Percentiles rank a stretch among this genome's conserved stretches.
phyloP scores from a whole-genome alignment of 2,329 filamentous ascomycete species.

The Rutstroemia sp. region DNA sequence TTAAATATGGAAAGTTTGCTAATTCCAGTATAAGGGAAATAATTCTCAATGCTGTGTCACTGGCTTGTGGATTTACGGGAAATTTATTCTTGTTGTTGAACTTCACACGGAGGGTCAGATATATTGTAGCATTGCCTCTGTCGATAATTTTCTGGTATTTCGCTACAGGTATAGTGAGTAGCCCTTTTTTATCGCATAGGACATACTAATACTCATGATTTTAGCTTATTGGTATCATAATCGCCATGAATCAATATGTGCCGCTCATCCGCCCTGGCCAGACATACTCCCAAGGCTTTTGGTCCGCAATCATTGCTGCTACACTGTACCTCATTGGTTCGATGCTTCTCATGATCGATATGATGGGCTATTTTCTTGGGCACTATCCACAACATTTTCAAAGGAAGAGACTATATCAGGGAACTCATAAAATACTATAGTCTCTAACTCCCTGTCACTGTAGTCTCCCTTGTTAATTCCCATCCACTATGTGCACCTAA shows the following conservation, averaged over 20 bases:
- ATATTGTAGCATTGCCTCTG: conserved; percentile 58
- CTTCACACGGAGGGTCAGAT: conserved; percentile 58
- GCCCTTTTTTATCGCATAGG: conserved; percentile 28
- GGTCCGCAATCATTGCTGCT: conserved; percentile 60
- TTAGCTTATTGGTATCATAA: conserved; percentile 50
- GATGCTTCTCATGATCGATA: conserved; percentile 59
- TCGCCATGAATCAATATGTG: conserved; percentile 47
- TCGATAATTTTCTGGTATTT: conserved; percentile 62
- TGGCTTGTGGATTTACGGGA: conserved; percentile 56
- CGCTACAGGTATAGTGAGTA: conserved; percentile 48
- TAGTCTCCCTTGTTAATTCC: no score
- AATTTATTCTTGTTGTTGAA: conserved; percentile 63
- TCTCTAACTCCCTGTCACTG: no score
- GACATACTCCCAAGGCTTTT: conserved; percentile 61
- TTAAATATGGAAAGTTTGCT: not conserved
- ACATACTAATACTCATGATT: conserved; percentile 1
- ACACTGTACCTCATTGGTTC: conserved; percentile 55
- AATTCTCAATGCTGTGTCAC: conserved; percentile 54
- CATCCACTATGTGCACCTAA: no score
- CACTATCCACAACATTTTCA: conserved; percentile 60
- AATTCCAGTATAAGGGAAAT: conserved; percentile 39
- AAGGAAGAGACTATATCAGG: no score
- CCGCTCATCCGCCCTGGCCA: conserved; percentile 37
- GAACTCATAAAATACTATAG: no score
- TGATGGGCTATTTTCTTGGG: conserved; percentile 60